Evolutionary conservation across 2,329 filamentous ascomycete species (phyloP).

Genomic region (Orbilia oligospora): DNA sequence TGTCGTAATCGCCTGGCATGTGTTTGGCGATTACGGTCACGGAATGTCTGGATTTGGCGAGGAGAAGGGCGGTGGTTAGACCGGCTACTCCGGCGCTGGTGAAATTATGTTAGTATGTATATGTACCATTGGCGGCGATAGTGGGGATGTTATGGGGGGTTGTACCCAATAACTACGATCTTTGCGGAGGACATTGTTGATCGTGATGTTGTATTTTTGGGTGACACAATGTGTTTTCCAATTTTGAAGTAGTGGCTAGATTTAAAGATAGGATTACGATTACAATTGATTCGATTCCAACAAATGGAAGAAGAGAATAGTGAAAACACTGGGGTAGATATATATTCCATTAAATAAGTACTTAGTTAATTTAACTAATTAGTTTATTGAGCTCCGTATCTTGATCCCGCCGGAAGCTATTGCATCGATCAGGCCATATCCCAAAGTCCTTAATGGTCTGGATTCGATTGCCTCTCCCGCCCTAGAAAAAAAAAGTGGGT

Average conservation of each 20-base stretch:
- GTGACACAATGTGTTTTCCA: neutral
- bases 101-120: neutral
- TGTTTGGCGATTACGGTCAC: slow-evolving; percentile 85
- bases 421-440: slow-evolving; percentile 33
- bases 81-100: slow-evolving; percentile 76
- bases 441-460: slow-evolving; percentile 2
- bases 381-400: neutral
- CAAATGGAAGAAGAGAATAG: neutral
- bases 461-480: slow-evolving; percentile 20
- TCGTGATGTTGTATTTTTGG: slow-evolving; percentile 18
- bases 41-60: slow-evolving; percentile 73
- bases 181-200: slow-evolving; percentile 63
- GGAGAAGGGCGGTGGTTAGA: slow-evolving; percentile 75
- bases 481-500: slow-evolving; percentile 14
- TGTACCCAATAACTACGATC: slow-evolving; percentile 70
- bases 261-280: neutral
- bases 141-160: slow-evolving; percentile 60
- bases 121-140: neutral
- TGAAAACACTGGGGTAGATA: neutral
- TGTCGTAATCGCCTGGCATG: slow-evolving; percentile 93
- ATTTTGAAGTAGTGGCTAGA: too few species aligned
- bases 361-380: neutral
- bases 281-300: neutral
- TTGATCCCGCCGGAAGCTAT: neutral
- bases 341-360: neutral